A percentile compares a stretch with the other conserved stretches of the same genome.
Evolutionary conservation across 768 basidiomycete genomes (phyloP).

Genomic region (Hemileccinum rubropunctum): DNA sequence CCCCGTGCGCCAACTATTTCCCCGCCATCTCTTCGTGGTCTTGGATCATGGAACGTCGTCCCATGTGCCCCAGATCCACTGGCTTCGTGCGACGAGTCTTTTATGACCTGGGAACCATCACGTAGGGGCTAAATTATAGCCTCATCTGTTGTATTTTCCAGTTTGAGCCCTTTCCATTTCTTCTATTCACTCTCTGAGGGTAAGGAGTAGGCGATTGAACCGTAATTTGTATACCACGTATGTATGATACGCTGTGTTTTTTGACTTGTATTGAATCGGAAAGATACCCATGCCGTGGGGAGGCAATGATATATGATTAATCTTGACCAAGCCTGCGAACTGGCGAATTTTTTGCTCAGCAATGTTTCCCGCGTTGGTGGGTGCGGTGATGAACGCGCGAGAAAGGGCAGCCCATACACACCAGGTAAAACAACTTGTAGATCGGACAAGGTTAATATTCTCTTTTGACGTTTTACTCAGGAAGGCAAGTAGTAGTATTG

Average conservation of each 20-base stretch:
- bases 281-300: background rate
- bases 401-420: background rate
- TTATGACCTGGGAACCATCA: slow-evolving; percentile 62
- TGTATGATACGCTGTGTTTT: background rate
- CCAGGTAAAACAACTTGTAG: too few species aligned
- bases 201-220: background rate
- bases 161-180: background rate
- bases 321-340: background rate
- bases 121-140: slow-evolving; percentile 28
- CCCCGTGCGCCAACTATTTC: slow-evolving; percentile 20
- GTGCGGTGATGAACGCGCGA: background rate
- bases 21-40: slow-evolving; percentile 13
- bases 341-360: background rate
- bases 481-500: background rate
- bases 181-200: background rate
- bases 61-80: slow-evolving; percentile 27
- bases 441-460: too few species aligned
- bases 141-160: background rate
- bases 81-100: slow-evolving; percentile 49
- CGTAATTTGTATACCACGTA: slow-evolving; percentile 6
- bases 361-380: background rate
- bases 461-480: slow-evolving; percentile 8
- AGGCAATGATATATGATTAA: too few species aligned
- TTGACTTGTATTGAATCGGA: background rate
- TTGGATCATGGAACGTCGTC: slow-evolving; percentile 18